Conservation (phyloP, 441 rosid species). For the Flueggea neowawraea region DNA sequence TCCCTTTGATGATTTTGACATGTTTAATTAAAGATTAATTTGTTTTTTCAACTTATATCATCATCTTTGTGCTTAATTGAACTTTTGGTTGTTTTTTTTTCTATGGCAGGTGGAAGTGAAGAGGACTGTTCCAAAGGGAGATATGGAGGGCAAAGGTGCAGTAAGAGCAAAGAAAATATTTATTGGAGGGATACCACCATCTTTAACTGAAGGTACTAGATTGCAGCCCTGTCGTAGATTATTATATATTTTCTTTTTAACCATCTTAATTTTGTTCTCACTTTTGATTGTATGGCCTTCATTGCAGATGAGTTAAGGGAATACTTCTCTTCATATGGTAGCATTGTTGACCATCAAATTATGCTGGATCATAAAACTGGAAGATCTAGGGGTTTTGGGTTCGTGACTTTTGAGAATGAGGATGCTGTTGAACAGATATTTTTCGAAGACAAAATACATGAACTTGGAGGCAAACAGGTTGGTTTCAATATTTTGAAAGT, state of each 20-base stretch:
- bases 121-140: slow-evolving; percentile 83
- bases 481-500: slow-evolving; percentile 7
- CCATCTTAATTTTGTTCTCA: not conserved
- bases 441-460: slow-evolving; percentile 70
- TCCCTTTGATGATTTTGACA: not conserved
- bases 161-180: slow-evolving; percentile 81
- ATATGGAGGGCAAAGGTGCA: slow-evolving; percentile 52
- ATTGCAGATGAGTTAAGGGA: slow-evolving; percentile 67
- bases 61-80: not conserved
- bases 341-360: slow-evolving; percentile 69
- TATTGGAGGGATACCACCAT: slow-evolving; percentile 83
- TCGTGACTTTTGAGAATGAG: slow-evolving; percentile 80
- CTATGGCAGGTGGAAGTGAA: slow-evolving; percentile 85
- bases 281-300: not conserved
- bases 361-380: slow-evolving; percentile 86
- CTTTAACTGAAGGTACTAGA: slow-evolving; percentile 64
- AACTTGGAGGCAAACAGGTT: slow-evolving; percentile 88
- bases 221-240: not conserved
- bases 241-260: not conserved
- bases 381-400: slow-evolving; percentile 86
- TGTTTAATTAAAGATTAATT: not conserved
- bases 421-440: slow-evolving; percentile 79
- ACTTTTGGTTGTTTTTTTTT: not conserved
- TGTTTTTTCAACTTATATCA: not conserved
- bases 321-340: slow-evolving; percentile 72